Base-by-base conservation (phyloP, 2,329 filamentous ascomycete genomes). In the Penicillium glabrum region DNA sequence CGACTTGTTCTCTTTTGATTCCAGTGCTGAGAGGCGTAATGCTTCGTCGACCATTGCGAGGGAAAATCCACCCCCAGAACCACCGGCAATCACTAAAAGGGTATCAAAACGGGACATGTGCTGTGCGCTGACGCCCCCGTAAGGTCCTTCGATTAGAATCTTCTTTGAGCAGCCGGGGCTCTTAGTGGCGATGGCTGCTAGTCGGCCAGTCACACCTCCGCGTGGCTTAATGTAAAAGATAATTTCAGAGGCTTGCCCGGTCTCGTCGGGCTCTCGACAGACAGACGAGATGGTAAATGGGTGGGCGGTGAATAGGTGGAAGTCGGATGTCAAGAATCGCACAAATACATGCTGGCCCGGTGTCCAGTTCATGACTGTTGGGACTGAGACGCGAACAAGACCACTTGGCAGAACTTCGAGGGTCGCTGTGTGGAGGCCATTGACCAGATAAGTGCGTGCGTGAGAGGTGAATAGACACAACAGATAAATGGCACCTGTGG, bases 71-170 rank as follows among this genome's bases (percentile, higher is more conserved):
- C 80, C 81, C 1, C 84, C 84, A 0, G 83, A 82, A 0, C 84
- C 84, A 16, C 84, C 83, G 0, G 80, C 81, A 8, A 86, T 69
- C 11, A 86, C 71, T 0, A 86, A 65, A 1, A 74, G 67, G 7
- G 71, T 72, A 43, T 83, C 77, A 52, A 77, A 78, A 1, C 68
- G 70, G 1, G 68, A 61, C 45, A 79, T 69, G 29, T 71, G 65
- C 9, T 65, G 65, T 11, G 76, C 68, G 33, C 83, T 70, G 19
- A 66, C 57, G 2, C 83, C 83, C 1, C 84, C 82, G 56, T 86
- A 86, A 0, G 84, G 83, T 0, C 84, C 83, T 45, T 86, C 83
- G 1, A 86, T 61, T 3, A 83, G 65, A 0, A 86, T 79, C 0
- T 73, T 73, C 13, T 83, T 73, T 0, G 66, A 63, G 0, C 63